Conservation (phyloP, 2,329 filamentous ascomycete genomes). For the Phialocephala subalpina region DNA sequence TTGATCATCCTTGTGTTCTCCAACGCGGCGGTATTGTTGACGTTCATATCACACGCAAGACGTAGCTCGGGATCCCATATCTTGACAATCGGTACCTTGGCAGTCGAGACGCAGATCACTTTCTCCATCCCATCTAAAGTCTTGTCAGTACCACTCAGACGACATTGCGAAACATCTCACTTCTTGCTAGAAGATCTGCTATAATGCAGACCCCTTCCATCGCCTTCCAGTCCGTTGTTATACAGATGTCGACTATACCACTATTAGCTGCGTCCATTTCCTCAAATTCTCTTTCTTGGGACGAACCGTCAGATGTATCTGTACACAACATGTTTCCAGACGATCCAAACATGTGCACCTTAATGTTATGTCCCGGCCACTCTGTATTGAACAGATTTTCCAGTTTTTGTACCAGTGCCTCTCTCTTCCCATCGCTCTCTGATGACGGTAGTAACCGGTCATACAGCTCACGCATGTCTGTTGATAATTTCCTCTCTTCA, state of each 20-base stretch:
- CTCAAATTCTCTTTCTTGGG: not conserved
- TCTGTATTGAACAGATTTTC: conserved; percentile 87
- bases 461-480: conserved; percentile 87
- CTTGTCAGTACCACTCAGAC: conserved; percentile 44
- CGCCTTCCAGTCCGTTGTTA: conserved; percentile 88
- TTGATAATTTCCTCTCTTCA: conserved; percentile 78
- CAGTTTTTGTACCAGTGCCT: conserved; percentile 83
- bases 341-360: conserved; percentile 95
- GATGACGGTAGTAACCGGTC: conserved; percentile 82
- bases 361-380: conserved; percentile 91
- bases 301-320: conserved; percentile 91
- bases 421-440: conserved; percentile 78
- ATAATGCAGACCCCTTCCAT: conserved; percentile 91
- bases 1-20: conserved; percentile 99
- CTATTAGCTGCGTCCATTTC: conserved; percentile 17
- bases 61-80: conserved; percentile 95
- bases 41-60: conserved; percentile 96
- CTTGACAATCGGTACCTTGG: conserved; percentile 98
- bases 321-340: conserved; percentile 95
- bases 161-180: conserved; percentile 60
- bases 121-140: conserved; percentile 89
- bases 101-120: conserved; percentile 91
- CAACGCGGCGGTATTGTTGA: conserved; percentile 94
- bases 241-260: conserved; percentile 88
- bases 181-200: conserved; percentile 82